These are phyloP conservation scores for Lasiodiplodia sp. DNA, from an alignment of 2,329 filamentous ascomycete species.

Conservation along the genomic window DNA sequence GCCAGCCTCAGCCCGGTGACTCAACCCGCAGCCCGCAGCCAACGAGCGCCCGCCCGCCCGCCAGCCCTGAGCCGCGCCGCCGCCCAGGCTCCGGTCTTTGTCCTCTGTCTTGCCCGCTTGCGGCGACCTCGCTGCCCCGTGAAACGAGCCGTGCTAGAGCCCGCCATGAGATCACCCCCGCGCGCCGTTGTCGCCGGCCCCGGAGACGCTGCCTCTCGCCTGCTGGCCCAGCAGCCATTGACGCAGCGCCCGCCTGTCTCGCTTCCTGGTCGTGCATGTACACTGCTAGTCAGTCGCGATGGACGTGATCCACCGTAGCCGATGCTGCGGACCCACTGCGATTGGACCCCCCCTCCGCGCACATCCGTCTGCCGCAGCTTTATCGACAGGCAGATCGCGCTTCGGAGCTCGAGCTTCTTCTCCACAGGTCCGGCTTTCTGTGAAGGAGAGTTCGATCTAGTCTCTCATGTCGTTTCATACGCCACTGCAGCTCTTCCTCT, in stretches of 20 bases:
- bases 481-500: neutral
- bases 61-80: constrained; percentile 1
- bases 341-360: constrained; percentile 25
- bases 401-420: constrained; percentile 25
- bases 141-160: neutral
- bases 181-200: constrained; percentile 19
- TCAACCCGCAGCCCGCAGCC: constrained; percentile 1
- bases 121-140: neutral
- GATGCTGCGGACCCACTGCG: constrained; percentile 19
- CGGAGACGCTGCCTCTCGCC: neutral
- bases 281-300: constrained; percentile 24
- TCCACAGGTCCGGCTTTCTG: neutral
- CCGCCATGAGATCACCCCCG: constrained; percentile 9
- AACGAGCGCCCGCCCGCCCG: constrained; percentile 1
- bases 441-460: constrained; percentile 1
- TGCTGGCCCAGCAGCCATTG: constrained; percentile 10
- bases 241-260: neutral
- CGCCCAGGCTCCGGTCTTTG: constrained; percentile 9
- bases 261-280: constrained; percentile 3
- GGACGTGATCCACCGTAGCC: constrained; percentile 22
- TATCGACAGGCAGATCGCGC: constrained; percentile 24
- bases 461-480: constrained; percentile 4
- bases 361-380: constrained; percentile 20
- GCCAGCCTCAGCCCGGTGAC: constrained; percentile 4
- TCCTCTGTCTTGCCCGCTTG: constrained; percentile 5